Evolutionary conservation across 2,329 filamentous ascomycete species (phyloP).

Genomic region (Ophiostoma montium): DNA sequence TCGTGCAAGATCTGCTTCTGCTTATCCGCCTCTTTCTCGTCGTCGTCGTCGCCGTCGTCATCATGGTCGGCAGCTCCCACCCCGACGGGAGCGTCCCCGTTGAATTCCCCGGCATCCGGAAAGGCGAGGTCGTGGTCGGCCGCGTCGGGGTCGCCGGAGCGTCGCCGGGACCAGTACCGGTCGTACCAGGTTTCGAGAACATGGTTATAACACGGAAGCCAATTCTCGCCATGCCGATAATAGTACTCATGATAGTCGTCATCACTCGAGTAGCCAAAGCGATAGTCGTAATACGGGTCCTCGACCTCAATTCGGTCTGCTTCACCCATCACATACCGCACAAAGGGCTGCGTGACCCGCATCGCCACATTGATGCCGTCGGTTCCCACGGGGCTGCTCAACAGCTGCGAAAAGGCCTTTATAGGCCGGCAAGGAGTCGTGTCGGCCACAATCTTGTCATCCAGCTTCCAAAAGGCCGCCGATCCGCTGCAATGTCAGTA

Average conservation of each 20-base stretch:
- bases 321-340: background rate
- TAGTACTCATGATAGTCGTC: no score
- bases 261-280: no score
- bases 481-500: no score
- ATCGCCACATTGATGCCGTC: constrained; percentile 7
- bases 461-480: constrained; percentile 63
- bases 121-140: constrained; percentile 12
- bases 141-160: constrained; percentile 2
- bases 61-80: no score
- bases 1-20: background rate
- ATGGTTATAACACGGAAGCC: no score
- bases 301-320: no score
- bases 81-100: no score
- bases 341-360: constrained; percentile 7
- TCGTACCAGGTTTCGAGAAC: no score
- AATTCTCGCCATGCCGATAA: no score
- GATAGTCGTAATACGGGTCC: no score
- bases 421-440: background rate
- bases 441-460: constrained; percentile 1
- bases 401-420: constrained; percentile 4
- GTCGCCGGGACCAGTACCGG: no score
- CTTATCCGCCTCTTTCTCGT: background rate
- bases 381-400: background rate
- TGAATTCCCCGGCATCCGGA: background rate
- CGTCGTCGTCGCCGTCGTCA: background rate